These are phyloP conservation scores for Neckera pumila DNA, from an alignment of 225 moss, liverwort and hornwort species.

Conservation along the genomic window DNA sequence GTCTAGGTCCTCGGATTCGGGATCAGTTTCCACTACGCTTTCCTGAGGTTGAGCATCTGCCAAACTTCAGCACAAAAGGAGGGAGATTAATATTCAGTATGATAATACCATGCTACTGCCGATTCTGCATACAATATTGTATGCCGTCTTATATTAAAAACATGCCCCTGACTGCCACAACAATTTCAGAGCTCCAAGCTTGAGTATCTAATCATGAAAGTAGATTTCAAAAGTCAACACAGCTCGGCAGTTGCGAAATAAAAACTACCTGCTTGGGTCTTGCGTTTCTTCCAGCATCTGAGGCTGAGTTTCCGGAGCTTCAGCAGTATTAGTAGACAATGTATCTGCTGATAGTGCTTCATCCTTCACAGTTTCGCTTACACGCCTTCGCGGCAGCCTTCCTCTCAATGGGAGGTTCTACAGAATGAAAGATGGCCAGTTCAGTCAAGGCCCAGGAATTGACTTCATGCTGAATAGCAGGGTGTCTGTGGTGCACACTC, in stretches of 20 bases:
- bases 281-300: constrained; percentile 10
- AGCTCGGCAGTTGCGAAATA: not conserved
- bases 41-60: constrained; percentile 1
- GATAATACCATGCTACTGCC: not conserved
- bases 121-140: not conserved
- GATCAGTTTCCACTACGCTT: not conserved
- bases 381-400: constrained; percentile 18
- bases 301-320: not conserved
- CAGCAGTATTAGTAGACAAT: not conserved
- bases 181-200: not conserved
- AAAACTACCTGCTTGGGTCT: constrained; percentile 13
- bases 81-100: not conserved
- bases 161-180: not conserved
- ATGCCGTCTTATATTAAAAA: not conserved
- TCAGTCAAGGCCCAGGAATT: constrained; percentile 43
- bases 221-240: not conserved
- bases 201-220: not conserved
- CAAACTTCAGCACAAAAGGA: constrained; percentile 19
- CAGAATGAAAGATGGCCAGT: constrained; percentile 57
- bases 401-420: constrained; percentile 43
- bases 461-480: constrained; percentile 38
- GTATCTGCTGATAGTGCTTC: not conserved
- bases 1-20: constrained; percentile 13
- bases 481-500: constrained; percentile 32
- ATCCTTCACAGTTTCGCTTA: not conserved